These are phyloP conservation scores for Pelargonium fulgidum DNA, from an alignment of 441 rosid genomes.

Conservation along the genomic window DNA sequence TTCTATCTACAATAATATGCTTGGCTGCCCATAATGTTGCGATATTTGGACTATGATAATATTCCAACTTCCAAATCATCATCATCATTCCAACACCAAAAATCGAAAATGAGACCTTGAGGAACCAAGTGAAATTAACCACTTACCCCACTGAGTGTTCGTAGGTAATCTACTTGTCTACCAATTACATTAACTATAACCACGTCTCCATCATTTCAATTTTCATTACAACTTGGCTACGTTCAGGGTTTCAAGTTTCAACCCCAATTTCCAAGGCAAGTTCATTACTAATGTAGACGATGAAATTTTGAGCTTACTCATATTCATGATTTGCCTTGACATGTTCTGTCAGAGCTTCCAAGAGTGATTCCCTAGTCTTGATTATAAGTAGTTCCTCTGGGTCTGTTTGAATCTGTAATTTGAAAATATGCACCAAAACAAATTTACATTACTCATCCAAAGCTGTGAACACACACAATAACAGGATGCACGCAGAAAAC, in stretches of 20 bases:
- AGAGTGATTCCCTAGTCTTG: slow-evolving; percentile 84
- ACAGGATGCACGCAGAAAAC: neutral
- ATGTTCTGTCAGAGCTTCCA: slow-evolving; percentile 72
- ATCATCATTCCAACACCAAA: too few relatives aligned
- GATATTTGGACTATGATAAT: too few relatives aligned
- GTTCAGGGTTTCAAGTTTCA: neutral
- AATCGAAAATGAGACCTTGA: too few relatives aligned
- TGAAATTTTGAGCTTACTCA: slow-evolving; percentile 46
- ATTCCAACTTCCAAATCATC: too few relatives aligned
- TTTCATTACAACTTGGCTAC: neutral
- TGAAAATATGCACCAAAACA: slow-evolving; percentile 1
- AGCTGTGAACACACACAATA: neutral
- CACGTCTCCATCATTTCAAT: neutral
- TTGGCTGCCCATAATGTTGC: too few relatives aligned
- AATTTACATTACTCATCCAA: neutral
- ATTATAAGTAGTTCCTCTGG: slow-evolving; percentile 81
- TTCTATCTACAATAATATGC: too few relatives aligned
- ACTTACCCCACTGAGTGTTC: too few relatives aligned
- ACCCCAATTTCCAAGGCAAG: neutral
- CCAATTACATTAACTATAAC: neutral
- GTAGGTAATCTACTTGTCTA: neutral
- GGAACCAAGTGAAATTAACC: too few relatives aligned
- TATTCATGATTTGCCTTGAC: slow-evolving; percentile 89
- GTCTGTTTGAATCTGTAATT: slow-evolving; percentile 62
- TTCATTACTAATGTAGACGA: neutral